Percentiles rank a stretch among this genome's conserved stretches.
Conservation (phyloP, 306 rosid genomes). For the Vicia villosa region DNA sequence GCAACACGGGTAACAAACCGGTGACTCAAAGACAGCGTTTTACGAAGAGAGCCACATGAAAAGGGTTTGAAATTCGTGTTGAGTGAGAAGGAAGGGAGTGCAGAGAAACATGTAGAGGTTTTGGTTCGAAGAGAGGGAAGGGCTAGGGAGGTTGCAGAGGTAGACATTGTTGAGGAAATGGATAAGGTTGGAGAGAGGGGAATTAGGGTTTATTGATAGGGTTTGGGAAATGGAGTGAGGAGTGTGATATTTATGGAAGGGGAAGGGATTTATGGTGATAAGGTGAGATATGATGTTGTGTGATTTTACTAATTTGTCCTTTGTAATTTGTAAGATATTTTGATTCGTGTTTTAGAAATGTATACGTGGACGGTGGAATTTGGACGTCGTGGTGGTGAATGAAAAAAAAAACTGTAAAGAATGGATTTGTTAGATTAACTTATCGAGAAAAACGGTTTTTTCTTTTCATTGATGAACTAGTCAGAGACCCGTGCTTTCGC, state of each 20-base stretch:
- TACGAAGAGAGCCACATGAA: conserved; percentile 50
- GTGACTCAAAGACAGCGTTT: conserved; percentile 35
- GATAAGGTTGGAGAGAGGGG: conserved; percentile 50
- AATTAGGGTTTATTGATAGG: conserved; percentile 27
- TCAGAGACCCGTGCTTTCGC: no score
- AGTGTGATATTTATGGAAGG: conserved; percentile 34
- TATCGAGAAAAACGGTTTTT: no score
- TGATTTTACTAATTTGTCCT: conserved; percentile 18
- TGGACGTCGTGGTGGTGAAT: no score
- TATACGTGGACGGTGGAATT: no score
- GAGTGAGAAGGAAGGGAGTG: conserved; percentile 43
- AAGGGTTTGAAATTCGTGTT: conserved; percentile 40
- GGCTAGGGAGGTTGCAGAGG: conserved; percentile 67
- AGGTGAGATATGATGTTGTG: conserved; percentile 17
- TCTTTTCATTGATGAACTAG: no score
- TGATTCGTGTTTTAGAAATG: neutral
- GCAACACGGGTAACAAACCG: conserved; percentile 60
- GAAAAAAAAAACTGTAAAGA: no score
- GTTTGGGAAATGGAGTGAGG: neutral
- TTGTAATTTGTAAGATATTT: neutral
- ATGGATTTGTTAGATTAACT: no score
- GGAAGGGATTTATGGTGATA: conserved; percentile 19
- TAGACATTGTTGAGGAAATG: conserved; percentile 53
- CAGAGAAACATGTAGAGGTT: conserved; percentile 38
- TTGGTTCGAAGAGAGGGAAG: conserved; percentile 57